Conservation (phyloP, 1,139 yeast species). For the Hanseniaspora uvarum region DNA sequence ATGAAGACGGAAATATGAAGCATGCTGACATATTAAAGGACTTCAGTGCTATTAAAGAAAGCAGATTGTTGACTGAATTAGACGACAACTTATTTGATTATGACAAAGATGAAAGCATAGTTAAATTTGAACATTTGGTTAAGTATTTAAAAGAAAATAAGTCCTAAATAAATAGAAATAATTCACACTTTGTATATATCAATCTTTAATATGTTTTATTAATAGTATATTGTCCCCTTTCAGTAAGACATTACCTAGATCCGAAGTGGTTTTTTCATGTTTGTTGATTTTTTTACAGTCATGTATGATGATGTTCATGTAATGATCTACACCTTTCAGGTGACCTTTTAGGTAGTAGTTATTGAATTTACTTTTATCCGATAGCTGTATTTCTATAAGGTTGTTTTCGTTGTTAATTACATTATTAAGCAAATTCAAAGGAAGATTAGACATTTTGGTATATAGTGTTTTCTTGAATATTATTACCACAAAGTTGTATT, state of each 20-base stretch:
- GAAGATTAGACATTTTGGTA: not conserved
- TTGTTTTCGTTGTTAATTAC: not conserved
- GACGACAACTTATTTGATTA: conserved; percentile 27
- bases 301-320: conserved; percentile 90
- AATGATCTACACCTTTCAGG: conserved; percentile 88
- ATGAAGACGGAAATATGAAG: conserved; percentile 5
- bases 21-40: not conserved
- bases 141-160: conserved; percentile 7
- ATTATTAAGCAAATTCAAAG: not conserved
- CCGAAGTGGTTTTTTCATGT: conserved; percentile 37
- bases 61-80: conserved; percentile 19
- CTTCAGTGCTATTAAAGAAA: not conserved
- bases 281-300: conserved; percentile 65
- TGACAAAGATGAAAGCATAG: conserved; percentile 30
- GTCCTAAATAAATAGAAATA: not conserved
- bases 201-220: conserved; percentile 44
- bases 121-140: conserved; percentile 14
- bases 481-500: too few relatives aligned
- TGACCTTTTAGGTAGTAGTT: conserved; percentile 51
- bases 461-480: not conserved
- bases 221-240: conserved; percentile 92
- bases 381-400: conserved; percentile 1
- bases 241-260: conserved; percentile 56
- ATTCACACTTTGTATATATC: conserved; percentile 18
- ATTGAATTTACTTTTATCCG: conserved; percentile 6